phyloP scores from a whole-genome alignment of 805 yeast species.

The Saccharomycopsis schoenii region DNA sequence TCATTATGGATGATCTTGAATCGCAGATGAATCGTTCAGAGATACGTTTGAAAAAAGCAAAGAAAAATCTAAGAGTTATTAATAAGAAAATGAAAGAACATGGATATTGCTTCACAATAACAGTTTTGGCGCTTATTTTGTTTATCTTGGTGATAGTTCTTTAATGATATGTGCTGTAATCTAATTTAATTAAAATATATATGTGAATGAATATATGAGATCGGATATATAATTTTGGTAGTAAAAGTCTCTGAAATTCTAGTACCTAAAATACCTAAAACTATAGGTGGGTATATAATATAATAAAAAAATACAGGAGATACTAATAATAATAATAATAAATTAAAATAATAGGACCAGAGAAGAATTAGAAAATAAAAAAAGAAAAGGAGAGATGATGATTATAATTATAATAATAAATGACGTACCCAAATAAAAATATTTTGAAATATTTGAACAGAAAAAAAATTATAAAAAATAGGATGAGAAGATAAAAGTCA shows the following conservation, averaged over 20 bases:
- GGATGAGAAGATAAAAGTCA: not conserved
- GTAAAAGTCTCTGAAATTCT: not conserved
- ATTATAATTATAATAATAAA: not conserved
- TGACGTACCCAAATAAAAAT: not conserved
- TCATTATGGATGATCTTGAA: conserved; percentile 41
- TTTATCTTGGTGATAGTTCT: conserved; percentile 34
- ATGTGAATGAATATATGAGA: not conserved
- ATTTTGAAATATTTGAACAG: not conserved
- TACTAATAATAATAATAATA: not conserved
- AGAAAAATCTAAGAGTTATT: conserved; percentile 30
- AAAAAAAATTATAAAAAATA: no score
- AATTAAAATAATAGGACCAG: not conserved
- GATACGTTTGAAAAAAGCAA: conserved; percentile 32
- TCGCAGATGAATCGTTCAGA: conserved; percentile 35
- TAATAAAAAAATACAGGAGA: not conserved
- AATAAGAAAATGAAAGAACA: conserved; percentile 34
- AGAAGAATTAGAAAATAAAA: not conserved
- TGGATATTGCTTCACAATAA: conserved; percentile 40
- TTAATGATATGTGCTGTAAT: conserved; percentile 20
- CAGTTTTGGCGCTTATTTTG: conserved; percentile 34
- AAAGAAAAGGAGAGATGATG: not conserved
- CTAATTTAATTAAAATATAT: not conserved
- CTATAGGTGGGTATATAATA: not conserved
- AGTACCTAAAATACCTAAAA: not conserved
- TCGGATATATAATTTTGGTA: not conserved